phyloP scores from a whole-genome alignment of 345 rosid genomes.

The Diplotaxis tenuifolia region DNA sequence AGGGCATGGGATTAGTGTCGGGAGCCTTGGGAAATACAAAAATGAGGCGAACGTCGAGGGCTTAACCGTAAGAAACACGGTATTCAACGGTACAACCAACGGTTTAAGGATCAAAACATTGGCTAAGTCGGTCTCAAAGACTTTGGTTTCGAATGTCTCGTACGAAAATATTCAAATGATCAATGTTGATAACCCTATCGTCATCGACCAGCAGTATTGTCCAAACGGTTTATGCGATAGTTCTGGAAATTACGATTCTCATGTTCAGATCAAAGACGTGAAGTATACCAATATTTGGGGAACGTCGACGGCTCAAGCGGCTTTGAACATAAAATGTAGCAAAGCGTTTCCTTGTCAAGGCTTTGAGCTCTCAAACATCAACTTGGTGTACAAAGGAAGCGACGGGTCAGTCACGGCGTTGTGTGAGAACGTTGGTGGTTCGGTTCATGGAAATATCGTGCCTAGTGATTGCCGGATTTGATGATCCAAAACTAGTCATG shows the following conservation, averaged over 20 bases:
- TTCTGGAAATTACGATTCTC: background rate
- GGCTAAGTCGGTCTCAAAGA: background rate
- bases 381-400: background rate
- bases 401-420: background rate
- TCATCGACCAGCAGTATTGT: background rate
- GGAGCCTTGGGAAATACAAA: background rate
- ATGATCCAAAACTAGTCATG: too few species aligned
- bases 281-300: background rate
- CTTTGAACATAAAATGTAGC: background rate
- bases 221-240: background rate
- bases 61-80: background rate
- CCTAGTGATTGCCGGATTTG: background rate
- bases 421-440: background rate
- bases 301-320: background rate
- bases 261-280: background rate
- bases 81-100: background rate
- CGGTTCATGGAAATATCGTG: background rate
- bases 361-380: background rate
- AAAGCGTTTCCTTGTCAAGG: background rate
- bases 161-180: background rate
- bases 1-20: background rate
- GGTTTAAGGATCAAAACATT: background rate
- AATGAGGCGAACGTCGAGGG: background rate
- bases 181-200: background rate
- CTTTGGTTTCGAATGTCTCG: background rate